Evolutionary conservation across 2,329 filamentous ascomycete genomes (phyloP).

Genomic region (Stagonosporopsis tanaceti): DNA sequence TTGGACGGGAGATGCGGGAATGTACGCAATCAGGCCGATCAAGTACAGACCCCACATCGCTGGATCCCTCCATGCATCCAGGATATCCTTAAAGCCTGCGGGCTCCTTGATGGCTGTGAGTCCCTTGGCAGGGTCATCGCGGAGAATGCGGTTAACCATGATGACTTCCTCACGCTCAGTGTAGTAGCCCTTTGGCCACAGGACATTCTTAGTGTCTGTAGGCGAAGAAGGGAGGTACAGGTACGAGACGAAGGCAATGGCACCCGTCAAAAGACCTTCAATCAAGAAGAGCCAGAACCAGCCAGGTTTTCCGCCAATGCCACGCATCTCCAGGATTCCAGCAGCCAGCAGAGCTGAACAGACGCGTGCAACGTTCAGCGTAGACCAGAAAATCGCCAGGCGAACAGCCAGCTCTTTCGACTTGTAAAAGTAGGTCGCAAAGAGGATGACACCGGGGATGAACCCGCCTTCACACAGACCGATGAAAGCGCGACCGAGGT

Average conservation of each 20-base stretch:
- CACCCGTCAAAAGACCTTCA: constrained; percentile 43
- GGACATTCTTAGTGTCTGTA: constrained; percentile 50
- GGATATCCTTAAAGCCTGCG: constrained; percentile 57
- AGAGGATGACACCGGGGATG: constrained; percentile 70
- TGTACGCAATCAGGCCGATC: constrained; percentile 53
- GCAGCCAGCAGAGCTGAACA: constrained; percentile 63
- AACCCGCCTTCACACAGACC: constrained; percentile 59
- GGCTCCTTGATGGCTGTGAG: constrained; percentile 65
- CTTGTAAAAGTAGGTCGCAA: constrained; percentile 79
- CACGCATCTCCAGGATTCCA: constrained; percentile 61
- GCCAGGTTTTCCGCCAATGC: constrained; percentile 58
- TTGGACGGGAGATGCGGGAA: constrained; percentile 48
- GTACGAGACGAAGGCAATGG: constrained; percentile 40
- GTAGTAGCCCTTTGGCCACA: constrained; percentile 67
- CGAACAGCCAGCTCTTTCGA: constrained; percentile 72
- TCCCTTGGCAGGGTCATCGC: constrained; percentile 64
- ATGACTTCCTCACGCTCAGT: constrained; percentile 72
- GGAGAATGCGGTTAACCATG: constrained; percentile 69
- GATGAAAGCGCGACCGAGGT: constrained; percentile 51
- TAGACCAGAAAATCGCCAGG: constrained; percentile 74
- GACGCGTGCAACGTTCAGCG: constrained; percentile 65
- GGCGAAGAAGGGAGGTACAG: constrained; percentile 58
- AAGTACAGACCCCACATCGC: constrained; percentile 65
- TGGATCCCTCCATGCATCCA: constrained; percentile 60
- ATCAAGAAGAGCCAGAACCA: constrained; percentile 64